Evolutionary conservation across 169 alveolate species (phyloP).

Genomic region (Plasmodium billcollinsi): DNA sequence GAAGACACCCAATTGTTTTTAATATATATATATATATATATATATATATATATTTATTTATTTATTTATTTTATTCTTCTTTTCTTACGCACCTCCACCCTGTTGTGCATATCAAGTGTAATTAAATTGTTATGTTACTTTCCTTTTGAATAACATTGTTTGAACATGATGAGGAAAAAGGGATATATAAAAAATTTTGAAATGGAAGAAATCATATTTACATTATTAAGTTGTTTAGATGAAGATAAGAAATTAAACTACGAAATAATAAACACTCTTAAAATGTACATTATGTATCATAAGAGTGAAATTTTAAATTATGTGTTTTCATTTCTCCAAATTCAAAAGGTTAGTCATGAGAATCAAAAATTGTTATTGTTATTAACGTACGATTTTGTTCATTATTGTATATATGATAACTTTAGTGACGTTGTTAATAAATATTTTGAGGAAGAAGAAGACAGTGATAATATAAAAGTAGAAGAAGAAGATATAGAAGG

Average conservation of each 20-base stretch:
- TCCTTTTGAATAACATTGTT: background rate
- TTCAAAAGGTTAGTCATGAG: constrained; percentile 71
- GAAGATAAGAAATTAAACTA: constrained; percentile 45
- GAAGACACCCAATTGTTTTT: too few relatives aligned
- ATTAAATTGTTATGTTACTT: too few relatives aligned
- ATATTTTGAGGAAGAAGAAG: constrained; percentile 22
- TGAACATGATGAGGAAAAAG: constrained; percentile 43
- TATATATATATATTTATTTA: too few relatives aligned
- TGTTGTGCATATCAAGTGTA: too few relatives aligned
- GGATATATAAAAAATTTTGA: constrained; percentile 55
- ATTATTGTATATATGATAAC: constrained; percentile 32
- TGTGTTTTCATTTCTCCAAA: constrained; percentile 73
- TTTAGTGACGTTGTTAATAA: constrained; percentile 38
- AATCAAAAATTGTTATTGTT: constrained; percentile 39
- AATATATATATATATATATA: too few relatives aligned
- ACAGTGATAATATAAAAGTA: constrained; percentile 2
- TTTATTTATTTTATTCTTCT: too few relatives aligned
- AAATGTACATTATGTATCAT: constrained; percentile 50
- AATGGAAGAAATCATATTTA: constrained; percentile 66
- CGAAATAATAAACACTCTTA: constrained; percentile 69
- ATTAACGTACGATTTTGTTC: constrained; percentile 47
- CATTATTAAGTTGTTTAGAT: constrained; percentile 43
- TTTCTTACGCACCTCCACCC: too few relatives aligned
- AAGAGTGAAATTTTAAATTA: constrained; percentile 66
- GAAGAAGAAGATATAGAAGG: constrained; percentile 4